A percentile compares a stretch with the other conserved stretches of the same genome.
phyloP scores from a whole-genome alignment of 2,329 filamentous ascomycete species.

The Sclerotinia minor region DNA sequence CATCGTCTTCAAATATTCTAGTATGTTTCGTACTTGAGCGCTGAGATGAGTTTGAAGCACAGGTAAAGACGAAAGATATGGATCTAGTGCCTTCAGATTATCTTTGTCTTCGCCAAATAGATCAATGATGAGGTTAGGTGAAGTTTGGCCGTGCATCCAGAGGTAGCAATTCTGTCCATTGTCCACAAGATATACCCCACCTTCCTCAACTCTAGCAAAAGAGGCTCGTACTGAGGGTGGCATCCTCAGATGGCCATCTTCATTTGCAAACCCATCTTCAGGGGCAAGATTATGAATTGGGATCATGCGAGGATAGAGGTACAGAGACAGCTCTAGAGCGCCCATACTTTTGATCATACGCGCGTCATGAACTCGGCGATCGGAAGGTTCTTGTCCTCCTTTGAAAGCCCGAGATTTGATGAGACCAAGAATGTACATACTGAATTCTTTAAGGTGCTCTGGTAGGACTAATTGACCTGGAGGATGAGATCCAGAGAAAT shows the following conservation, averaged over 20 bases:
- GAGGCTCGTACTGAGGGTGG: constrained; percentile 78
- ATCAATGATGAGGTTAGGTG: constrained; percentile 85
- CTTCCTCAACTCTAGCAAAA: constrained; percentile 85
- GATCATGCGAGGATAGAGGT: constrained; percentile 93
- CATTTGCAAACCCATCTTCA: constrained; percentile 89
- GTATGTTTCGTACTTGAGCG: constrained; percentile 88
- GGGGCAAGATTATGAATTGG: constrained; percentile 85
- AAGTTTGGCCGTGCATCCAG: constrained; percentile 91
- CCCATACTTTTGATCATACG: constrained; percentile 88
- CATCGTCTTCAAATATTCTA: constrained; percentile 79
- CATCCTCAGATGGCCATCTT: constrained; percentile 76
- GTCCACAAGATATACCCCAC: constrained; percentile 91
- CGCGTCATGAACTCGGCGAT: constrained; percentile 88
- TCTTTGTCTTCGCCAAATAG: constrained; percentile 79
- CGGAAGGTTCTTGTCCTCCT: constrained; percentile 84
- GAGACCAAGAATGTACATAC: constrained; percentile 91
- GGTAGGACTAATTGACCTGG: constrained; percentile 92
- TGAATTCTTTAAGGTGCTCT: constrained; percentile 92
- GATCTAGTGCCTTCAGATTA: constrained; percentile 73
- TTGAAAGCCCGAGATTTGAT: constrained; percentile 93
- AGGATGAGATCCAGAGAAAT: constrained; percentile 81
- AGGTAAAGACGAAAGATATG: constrained; percentile 77
- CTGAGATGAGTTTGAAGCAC: constrained; percentile 89
- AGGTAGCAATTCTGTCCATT: constrained; percentile 90
- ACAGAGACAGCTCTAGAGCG: constrained; percentile 79